Evolutionary conservation across 139 green algal species (phyloP).

Genomic region (Ettlia oleoabundans): DNA sequence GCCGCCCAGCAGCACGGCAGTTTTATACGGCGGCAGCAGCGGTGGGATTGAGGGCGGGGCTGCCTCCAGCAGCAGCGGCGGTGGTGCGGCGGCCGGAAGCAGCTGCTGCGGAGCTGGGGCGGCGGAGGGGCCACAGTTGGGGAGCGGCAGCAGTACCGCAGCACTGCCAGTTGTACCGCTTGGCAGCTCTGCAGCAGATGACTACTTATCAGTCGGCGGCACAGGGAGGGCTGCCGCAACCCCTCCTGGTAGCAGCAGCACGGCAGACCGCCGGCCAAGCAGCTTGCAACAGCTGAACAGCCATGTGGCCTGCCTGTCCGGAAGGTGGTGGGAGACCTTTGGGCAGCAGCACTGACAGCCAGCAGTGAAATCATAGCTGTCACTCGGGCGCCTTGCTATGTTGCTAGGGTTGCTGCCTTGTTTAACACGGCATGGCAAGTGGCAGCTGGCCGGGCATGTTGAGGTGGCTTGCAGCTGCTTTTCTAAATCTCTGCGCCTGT

Average conservation of each 20-base stretch:
- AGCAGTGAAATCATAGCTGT: too few species aligned
- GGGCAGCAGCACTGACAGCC: too few species aligned
- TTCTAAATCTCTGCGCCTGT: too few species aligned
- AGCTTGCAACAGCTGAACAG: constrained; percentile 9
- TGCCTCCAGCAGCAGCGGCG: background rate
- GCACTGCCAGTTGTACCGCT: background rate
- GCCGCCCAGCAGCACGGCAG: background rate
- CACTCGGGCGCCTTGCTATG: too few species aligned
- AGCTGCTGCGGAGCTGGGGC: background rate
- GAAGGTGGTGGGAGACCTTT: constrained; percentile 12
- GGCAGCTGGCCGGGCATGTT: too few species aligned
- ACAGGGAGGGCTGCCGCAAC: background rate
- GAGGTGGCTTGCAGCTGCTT: too few species aligned
- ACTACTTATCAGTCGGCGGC: too few species aligned
- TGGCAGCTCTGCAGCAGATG: too few species aligned
- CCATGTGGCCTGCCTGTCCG: background rate
- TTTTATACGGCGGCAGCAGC: background rate
- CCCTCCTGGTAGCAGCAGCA: background rate
- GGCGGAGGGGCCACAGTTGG: background rate
- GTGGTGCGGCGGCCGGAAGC: background rate
- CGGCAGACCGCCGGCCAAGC: background rate
- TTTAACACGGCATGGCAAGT: too few species aligned
- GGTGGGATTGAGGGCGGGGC: background rate
- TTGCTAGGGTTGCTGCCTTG: too few species aligned
- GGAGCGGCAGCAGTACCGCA: background rate